Conservation (phyloP, 192 early-diverging fungal genomes). For the Pilaira anomala region DNA sequence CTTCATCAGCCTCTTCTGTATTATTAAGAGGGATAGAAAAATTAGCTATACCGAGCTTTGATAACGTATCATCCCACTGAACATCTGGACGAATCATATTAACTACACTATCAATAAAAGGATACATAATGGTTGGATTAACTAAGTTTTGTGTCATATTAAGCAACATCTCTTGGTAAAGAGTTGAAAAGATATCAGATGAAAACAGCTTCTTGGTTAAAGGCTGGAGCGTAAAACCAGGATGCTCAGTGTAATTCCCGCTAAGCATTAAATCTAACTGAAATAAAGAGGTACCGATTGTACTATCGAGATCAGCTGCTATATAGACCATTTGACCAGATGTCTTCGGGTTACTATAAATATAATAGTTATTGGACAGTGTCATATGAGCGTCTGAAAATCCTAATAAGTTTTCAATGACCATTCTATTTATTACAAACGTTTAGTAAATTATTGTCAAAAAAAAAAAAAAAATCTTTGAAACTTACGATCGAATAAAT, state of each 20-base stretch:
- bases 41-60: background rate
- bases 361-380: constrained; percentile 8
- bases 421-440: constrained; percentile 4
- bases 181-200: background rate
- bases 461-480: background rate
- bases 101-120: constrained; percentile 8
- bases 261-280: background rate
- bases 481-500: constrained; percentile 10
- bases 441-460: too few relatives aligned
- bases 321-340: background rate
- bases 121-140: background rate
- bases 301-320: constrained; percentile 8
- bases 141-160: background rate
- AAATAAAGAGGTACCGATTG: constrained; percentile 6
- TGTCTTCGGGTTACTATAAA: constrained; percentile 3
- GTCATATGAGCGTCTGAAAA: constrained; percentile 11
- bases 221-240: constrained; percentile 8
- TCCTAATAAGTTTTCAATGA: constrained; percentile 1
- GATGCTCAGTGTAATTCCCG: constrained; percentile 14
- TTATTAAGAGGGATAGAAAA: background rate
- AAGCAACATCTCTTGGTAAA: constrained; percentile 1
- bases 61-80: constrained; percentile 1
- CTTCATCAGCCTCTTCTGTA: too few relatives aligned
- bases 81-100: constrained; percentile 14
- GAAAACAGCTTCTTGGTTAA: constrained; percentile 5